Conservation (phyloP, 345 rosid genomes). For the Alliaria petiolata region DNA sequence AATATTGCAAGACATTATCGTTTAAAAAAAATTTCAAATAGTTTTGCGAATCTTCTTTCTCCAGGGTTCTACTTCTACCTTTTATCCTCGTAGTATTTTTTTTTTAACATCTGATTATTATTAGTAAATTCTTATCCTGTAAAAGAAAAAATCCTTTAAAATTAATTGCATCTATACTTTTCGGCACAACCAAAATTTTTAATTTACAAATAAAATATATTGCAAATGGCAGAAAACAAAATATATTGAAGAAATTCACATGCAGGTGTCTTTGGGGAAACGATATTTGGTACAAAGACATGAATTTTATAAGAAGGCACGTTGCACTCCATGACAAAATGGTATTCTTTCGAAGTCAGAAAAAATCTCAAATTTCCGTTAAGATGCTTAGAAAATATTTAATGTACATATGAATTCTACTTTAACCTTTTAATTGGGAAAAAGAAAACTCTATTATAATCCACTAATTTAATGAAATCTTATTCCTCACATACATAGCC, state of each 20-base stretch:
- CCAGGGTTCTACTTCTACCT: too few species aligned
- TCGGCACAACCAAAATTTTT: not conserved
- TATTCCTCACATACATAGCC: not conserved
- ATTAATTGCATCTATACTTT: not conserved
- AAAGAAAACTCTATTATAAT: too few species aligned
- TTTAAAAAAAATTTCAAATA: too few species aligned
- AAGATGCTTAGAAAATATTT: not conserved
- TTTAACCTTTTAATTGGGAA: too few species aligned
- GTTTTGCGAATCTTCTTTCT: too few species aligned
- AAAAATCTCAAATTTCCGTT: not conserved
- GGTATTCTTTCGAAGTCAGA: not conserved
- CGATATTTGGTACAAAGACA: not conserved
- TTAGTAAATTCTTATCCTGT: not conserved
- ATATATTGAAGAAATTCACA: not conserved
- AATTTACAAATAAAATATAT: not conserved
- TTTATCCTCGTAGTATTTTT: too few species aligned
- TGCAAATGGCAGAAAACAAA: not conserved
- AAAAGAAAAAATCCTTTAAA: not conserved
- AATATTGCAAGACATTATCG: too few species aligned
- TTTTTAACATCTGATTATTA: too few species aligned
- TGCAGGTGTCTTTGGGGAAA: not conserved
- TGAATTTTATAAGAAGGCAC: slow-evolving; percentile 9
- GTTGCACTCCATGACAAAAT: slow-evolving; percentile 3
- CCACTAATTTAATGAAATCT: not conserved
- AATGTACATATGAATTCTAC: not conserved